These are phyloP conservation scores for Parascedosporium putredinis DNA, from an alignment of 2,329 filamentous ascomycete species.

Conservation along the genomic window DNA sequence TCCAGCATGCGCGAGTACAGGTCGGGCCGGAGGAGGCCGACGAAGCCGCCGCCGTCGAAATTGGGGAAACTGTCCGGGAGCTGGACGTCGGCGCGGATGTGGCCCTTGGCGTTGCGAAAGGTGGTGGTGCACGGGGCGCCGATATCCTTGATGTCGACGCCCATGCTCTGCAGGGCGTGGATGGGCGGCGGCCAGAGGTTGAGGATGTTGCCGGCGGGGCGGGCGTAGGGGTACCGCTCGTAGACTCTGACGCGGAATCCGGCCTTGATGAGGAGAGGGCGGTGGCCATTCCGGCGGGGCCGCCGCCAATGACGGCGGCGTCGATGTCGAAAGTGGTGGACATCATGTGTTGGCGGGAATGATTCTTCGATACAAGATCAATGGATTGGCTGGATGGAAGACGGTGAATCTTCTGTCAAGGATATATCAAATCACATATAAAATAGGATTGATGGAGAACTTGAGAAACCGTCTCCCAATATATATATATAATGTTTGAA, in stretches of 20 bases:
- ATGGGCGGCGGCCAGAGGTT: neutral
- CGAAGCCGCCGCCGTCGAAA: neutral
- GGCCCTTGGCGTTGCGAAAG: neutral
- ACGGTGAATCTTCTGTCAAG: neutral
- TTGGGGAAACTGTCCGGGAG: neutral
- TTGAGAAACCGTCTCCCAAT: no score
- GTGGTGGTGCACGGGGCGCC: neutral
- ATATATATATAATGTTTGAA: neutral
- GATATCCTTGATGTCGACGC: neutral
- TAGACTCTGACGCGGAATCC: neutral
- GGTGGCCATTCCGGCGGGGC: neutral
- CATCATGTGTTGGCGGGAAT: neutral
- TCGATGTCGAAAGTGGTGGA: neutral
- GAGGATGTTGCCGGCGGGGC: neutral
- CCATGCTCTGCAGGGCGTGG: neutral
- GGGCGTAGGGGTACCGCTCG: neutral
- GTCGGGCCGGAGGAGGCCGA: neutral
- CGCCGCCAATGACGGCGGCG: neutral
- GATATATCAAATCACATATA: no score
- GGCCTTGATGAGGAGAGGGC: neutral
- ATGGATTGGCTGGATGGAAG: neutral
- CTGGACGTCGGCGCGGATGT: neutral
- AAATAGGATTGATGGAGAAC: no score
- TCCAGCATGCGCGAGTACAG: neutral
- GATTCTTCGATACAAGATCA: neutral